Conservation (phyloP, 1,284 basidiomycete genomes). For the Microbotryum violaceum region DNA sequence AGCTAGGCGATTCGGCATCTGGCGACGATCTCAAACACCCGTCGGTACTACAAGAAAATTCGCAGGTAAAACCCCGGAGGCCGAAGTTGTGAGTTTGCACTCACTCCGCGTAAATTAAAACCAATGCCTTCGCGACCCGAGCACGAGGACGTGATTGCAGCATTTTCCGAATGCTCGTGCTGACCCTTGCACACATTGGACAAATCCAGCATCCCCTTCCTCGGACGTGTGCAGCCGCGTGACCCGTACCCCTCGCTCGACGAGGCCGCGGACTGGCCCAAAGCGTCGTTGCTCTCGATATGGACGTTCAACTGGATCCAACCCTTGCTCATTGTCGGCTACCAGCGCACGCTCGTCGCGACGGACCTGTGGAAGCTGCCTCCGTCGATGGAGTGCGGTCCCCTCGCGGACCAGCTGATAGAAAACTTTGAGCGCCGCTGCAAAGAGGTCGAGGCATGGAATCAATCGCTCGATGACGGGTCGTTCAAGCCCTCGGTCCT, state of each 20-base stretch:
- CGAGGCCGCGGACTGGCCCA: constrained; percentile 50
- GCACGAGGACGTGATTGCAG: too few relatives aligned
- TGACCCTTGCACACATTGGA: neutral
- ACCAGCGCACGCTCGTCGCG: constrained; percentile 47
- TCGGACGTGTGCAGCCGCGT: constrained; percentile 11
- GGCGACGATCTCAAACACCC: too few relatives aligned
- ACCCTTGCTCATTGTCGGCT: constrained; percentile 49
- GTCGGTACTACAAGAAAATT: too few relatives aligned
- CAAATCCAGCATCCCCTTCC: constrained; percentile 3
- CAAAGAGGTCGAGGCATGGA: constrained; percentile 38
- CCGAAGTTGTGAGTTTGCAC: too few relatives aligned
- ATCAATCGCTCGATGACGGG: constrained; percentile 34
- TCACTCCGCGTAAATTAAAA: too few relatives aligned
- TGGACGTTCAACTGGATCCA: constrained; percentile 62
- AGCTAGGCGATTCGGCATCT: too few relatives aligned
- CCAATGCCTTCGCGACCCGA: too few relatives aligned
- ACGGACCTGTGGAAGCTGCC: constrained; percentile 46
- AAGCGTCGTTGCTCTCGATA: constrained; percentile 49
- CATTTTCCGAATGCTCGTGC: too few relatives aligned
- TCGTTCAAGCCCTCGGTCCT: constrained; percentile 31
- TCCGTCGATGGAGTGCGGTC: constrained; percentile 48
- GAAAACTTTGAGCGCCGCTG: constrained; percentile 35
- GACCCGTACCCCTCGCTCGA: constrained; percentile 46
- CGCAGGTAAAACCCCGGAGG: too few relatives aligned
- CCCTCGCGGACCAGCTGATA: constrained; percentile 46